Base-by-base conservation (phyloP, 2,329 filamentous ascomycete species). In the Raffaelea ambrosiae region DNA sequence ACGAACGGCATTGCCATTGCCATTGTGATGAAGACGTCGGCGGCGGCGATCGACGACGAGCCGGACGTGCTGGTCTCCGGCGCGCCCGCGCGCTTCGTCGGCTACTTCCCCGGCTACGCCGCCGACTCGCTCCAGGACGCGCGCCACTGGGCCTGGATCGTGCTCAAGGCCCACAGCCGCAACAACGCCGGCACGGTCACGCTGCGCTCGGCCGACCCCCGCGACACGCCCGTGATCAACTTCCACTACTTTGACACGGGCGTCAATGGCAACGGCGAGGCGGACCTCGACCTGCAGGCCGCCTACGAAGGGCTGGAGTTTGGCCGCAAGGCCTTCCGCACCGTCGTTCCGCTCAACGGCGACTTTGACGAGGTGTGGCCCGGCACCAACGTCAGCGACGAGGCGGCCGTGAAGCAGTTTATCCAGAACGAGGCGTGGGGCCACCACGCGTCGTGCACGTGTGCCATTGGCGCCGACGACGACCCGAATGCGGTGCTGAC, bases 171-270 rank as follows among this genome's bases (percentile, higher is more conserved):
- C 0, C 81, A 83, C 56, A 73, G 81, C 0, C 74, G 77, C 46
- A 85, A 86, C 51, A 66, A 58, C 1, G 75, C 73, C 5, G 84
- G 84, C 9, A 74, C 71, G 1, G 82, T 88, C 4, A 72, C 63
- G 3, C 73, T 88, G 5, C 68, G 67, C 16, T 81, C 77, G 0
- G 64, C 73, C 0, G 74, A 87, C 57, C 83, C 84, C 0, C 74
- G 77, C 1, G 82, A 86, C 47, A 66, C 71, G 3, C 84, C 84
- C 0, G 61, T 74, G 5, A 83, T 87, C 54, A 66, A 68, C 44
- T 84, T 81, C 66, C 77, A 79, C 61, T 83, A 73, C 61, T 82
- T 77, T 63, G 69, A 72, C 42, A 66, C 51, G 35, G 43, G 43
- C 43, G 33, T 36, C 44, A 56, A 51, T 43, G 45, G 44, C 46